Base-by-base conservation (phyloP, 495 filamentous ascomycete species). In the Penicillium maclennaniae region DNA sequence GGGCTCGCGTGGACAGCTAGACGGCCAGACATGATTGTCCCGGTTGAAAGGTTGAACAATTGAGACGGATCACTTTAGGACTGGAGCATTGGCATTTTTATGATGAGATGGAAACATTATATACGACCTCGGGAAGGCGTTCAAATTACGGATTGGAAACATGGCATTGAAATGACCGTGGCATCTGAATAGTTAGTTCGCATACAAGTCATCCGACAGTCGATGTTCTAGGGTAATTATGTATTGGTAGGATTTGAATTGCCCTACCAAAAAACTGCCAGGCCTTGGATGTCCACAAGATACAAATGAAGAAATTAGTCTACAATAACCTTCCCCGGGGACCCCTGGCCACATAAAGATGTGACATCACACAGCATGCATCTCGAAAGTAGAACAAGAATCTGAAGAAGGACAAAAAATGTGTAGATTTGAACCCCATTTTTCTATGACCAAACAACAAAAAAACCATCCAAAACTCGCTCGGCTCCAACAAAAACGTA, bases 21-120 rank as follows among this genome's bases (percentile, higher is more conserved):
- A 23, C 49, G 63, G 36, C 65, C 62, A 2, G 65, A 68, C 39
- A 52, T 66, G 62, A 56, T 66, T 20, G 43, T 62, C 53, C 60
- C 63, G 0, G 27, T 63, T 23, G 49, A 54, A 7, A 34, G 63
- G 37, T 37, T 57, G 41, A 50, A 57, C 31, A 19, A 38, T 36
- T 65, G 45, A 54, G 7, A 51, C 41, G 43, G 16, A 2, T 23
- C 5, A 5, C 23, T 23, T 23, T 2, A 19, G 20, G 10, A 40
- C 20, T 17, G 9, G 16, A 19, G 1, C 19, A 40, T 40, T 40
- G 38, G 38, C 19, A 6, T 16, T 40, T 40, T 23, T 23, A 16
- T 17, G 38, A 40, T 7, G 38, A n/a, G 19, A 19, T 20, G 19
- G 38, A 6, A 16, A 17, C 17, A 19, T 39, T 39, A 23, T 34